Evolutionary conservation across 129 eudicot genomes (phyloP).

Genomic region (Lactuca sativa): DNA sequence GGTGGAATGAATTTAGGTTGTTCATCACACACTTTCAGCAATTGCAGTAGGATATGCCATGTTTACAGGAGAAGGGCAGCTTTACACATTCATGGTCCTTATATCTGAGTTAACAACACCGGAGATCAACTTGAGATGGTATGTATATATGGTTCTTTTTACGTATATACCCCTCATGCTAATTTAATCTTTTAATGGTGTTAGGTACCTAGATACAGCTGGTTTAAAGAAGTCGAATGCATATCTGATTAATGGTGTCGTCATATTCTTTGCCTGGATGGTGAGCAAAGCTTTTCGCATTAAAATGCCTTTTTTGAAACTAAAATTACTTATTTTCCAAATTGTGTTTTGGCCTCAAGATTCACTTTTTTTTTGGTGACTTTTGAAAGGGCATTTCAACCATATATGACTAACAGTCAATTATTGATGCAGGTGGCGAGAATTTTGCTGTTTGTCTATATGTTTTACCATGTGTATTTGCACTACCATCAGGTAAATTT

Average conservation of each 20-base stretch:
- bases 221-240: slow-evolving; percentile 73
- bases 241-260: slow-evolving; percentile 71
- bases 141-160: neutral
- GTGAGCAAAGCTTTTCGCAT: slow-evolving; percentile 40
- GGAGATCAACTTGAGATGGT: slow-evolving; percentile 89
- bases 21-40: slow-evolving; percentile 84
- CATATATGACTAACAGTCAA: neutral
- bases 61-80: slow-evolving; percentile 87
- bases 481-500: slow-evolving; percentile 72
- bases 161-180: slow-evolving; percentile 5
- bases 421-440: slow-evolving; percentile 74
- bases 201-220: slow-evolving; percentile 87
- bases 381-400: no score
- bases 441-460: slow-evolving; percentile 68
- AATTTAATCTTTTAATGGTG: slow-evolving; percentile 15
- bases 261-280: slow-evolving; percentile 76
- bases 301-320: no score
- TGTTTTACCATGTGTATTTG: slow-evolving; percentile 69
- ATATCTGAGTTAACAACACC: slow-evolving; percentile 93
- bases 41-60: slow-evolving; percentile 67
- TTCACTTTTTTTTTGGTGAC: no score
- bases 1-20: slow-evolving; percentile 55
- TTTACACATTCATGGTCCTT: slow-evolving; percentile 77
- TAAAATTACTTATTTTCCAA: no score
- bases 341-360: no score